Base-by-base conservation (phyloP, 2,329 filamentous ascomycete species). In the Cylindrodendrum hubeiense region DNA sequence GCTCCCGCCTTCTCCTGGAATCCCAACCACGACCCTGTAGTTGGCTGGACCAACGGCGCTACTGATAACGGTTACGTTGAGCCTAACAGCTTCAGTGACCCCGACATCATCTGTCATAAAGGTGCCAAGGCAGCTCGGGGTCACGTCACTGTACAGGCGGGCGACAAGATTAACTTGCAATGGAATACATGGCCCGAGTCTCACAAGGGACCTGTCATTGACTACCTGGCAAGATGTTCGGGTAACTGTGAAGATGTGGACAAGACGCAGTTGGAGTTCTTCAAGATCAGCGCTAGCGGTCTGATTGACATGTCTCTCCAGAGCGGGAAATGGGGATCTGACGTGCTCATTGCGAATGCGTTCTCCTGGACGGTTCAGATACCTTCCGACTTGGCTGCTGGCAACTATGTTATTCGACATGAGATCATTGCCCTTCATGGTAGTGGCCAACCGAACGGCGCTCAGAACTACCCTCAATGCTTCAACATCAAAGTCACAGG, bases 261-360 rank as follows among this genome's bases (percentile, higher is more conserved):
- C 77, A 86, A 88, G 77, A 79, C 76, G 2, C 74, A 79, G 5
- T 82, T 91, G 30, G 77, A 86, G 68, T 91, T 86, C 78, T 87
- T 90, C 84, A 92, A 92, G 84, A 90, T 91, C 63, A 83, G 85
- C 41, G 83, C 83, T 60, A 81, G 77, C 34, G 90, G 89, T 62
- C 81, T 88, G 26, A 79, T 85, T 62, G 69, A 75, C 49, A 82
- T 88, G 67, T 79, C 86, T 65, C 74, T 80, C 66, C 80, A 78
- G 49, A 80, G 74, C 54, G 69, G 76, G 22, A 65, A 61, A 12
- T 83, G 81, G 81, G 77, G 75, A 2, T 68, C 79, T 4, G 76
- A 77, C 61, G 75, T 83, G 1, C 77, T 88, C 62, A 83, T 86
- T 68, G 70, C 77, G 46, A 75, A 77, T 81, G 66, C 68, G 30